phyloP scores from a whole-genome alignment of 768 basidiomycete genomes.

The Exidia glandulosa region DNA sequence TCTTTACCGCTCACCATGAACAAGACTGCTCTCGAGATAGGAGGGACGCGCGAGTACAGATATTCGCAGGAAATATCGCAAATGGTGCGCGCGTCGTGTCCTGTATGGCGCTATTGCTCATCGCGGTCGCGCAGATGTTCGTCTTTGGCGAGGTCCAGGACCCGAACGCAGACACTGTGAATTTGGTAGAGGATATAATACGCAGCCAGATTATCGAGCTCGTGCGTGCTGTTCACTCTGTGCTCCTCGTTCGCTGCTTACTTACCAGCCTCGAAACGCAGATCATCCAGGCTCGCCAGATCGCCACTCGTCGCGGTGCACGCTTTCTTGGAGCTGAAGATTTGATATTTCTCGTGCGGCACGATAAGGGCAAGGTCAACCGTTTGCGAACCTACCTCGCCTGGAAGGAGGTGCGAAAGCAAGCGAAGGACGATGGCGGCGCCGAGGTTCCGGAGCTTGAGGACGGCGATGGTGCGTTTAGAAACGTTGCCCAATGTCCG shows the following conservation, averaged over 20 bases:
- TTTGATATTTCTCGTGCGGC: conserved; percentile 90
- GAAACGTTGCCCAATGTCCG: background rate
- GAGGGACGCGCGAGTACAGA: conserved; percentile 57
- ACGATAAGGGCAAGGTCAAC: conserved; percentile 90
- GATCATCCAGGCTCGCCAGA: conserved; percentile 83
- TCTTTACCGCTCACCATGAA: too few relatives aligned
- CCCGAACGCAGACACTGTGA: conserved; percentile 75
- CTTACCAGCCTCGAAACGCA: conserved; percentile 15
- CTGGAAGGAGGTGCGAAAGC: conserved; percentile 95
- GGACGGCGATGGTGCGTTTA: conserved; percentile 65
- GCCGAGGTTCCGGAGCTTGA: conserved; percentile 78
- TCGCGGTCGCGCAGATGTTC: conserved; percentile 57
- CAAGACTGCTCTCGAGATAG: too few relatives aligned
- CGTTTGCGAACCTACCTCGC: conserved; percentile 84
- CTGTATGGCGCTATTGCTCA: background rate
- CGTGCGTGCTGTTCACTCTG: conserved; percentile 28
- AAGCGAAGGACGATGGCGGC: conserved; percentile 81
- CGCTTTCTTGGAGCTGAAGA: conserved; percentile 87
- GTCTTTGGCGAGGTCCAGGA: conserved; percentile 95
- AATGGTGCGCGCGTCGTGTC: conserved; percentile 49
- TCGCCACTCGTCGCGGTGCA: conserved; percentile 73
- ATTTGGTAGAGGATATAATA: conserved; percentile 92
- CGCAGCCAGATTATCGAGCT: conserved; percentile 85
- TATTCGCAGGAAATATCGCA: conserved; percentile 89
- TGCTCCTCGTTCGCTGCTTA: background rate